These are phyloP conservation scores for Colletotrichum plurivorum DNA, from an alignment of 2,329 filamentous ascomycete genomes.

Conservation along the genomic window DNA sequence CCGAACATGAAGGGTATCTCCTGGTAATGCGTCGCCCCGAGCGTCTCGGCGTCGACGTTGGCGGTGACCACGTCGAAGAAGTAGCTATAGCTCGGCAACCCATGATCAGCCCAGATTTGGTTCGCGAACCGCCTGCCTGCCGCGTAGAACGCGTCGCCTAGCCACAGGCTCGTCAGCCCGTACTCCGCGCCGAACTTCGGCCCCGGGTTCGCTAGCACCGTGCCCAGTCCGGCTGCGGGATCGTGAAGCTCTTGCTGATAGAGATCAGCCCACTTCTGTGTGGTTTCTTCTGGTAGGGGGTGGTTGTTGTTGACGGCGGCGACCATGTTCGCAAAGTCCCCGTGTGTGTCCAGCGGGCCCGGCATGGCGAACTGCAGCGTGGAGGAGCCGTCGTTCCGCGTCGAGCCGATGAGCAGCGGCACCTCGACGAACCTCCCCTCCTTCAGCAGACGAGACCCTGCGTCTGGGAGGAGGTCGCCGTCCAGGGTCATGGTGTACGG, in stretches of 20 bases:
- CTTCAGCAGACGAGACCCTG: background rate
- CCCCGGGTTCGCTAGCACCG: background rate
- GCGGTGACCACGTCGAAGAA: conserved; percentile 11
- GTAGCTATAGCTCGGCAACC: background rate
- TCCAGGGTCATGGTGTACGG: background rate
- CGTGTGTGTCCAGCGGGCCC: background rate
- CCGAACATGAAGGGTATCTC: conserved; percentile 14
- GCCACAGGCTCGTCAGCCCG: background rate
- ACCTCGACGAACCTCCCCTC: background rate
- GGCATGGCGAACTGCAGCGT: conserved; percentile 8
- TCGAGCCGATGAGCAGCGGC: background rate
- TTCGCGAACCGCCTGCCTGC: background rate
- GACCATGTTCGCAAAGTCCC: background rate
- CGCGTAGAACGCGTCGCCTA: background rate
- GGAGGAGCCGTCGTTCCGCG: background rate
- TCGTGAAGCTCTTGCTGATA: background rate
- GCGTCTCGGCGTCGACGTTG: background rate
- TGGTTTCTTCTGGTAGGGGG: background rate
- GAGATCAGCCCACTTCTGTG: background rate
- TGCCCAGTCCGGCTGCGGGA: background rate
- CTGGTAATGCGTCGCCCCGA: background rate
- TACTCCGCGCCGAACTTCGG: background rate
- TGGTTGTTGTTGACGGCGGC: background rate
- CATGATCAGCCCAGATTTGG: background rate
- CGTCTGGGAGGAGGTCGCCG: background rate